Evolutionary conservation across 2,329 filamentous ascomycete species (phyloP).

Genomic region (Calonectria ilicicola): DNA sequence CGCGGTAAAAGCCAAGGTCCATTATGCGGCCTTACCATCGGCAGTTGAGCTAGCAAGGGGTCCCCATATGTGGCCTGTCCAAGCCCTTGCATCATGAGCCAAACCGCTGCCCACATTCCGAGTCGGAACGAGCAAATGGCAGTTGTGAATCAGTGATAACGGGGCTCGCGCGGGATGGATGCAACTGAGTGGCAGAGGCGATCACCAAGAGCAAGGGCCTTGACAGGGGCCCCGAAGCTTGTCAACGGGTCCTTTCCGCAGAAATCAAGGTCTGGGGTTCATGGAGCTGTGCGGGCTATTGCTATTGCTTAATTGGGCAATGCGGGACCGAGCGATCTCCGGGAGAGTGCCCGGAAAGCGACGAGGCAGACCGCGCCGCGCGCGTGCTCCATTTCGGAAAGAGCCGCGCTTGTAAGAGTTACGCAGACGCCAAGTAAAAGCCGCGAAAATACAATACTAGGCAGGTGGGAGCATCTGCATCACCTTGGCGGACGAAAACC

Average conservation of each 20-base stretch:
- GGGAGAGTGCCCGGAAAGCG: slow-evolving; percentile 2
- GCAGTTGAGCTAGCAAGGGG: slow-evolving; percentile 9
- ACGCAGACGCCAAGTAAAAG: slow-evolving; percentile 7
- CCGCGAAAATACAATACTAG: not conserved
- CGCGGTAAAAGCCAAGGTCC: not conserved
- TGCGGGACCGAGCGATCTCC: slow-evolving; percentile 21
- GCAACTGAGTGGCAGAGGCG: not conserved
- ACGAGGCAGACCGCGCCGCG: not conserved
- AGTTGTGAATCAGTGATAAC: not conserved
- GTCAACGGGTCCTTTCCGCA: slow-evolving; percentile 1
- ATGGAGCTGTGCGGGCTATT: not conserved
- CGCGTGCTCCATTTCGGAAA: slow-evolving; percentile 1
- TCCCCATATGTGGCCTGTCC: not conserved
- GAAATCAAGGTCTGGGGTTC: not conserved
- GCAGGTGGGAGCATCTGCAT: not conserved
- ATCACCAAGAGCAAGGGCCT: not conserved
- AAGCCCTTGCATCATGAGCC: not conserved
- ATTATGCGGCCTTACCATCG: not conserved
- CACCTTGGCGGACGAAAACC: not conserved
- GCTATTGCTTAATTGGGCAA: slow-evolving; percentile 11
- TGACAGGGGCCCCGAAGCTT: not conserved
- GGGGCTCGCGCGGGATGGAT: not conserved
- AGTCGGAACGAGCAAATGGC: not conserved
- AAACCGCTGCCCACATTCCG: not conserved
- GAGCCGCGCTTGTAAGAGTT: slow-evolving; percentile 3